phyloP scores from a whole-genome alignment of 2,329 filamentous ascomycete species.

The Aureobasidium sp. region DNA sequence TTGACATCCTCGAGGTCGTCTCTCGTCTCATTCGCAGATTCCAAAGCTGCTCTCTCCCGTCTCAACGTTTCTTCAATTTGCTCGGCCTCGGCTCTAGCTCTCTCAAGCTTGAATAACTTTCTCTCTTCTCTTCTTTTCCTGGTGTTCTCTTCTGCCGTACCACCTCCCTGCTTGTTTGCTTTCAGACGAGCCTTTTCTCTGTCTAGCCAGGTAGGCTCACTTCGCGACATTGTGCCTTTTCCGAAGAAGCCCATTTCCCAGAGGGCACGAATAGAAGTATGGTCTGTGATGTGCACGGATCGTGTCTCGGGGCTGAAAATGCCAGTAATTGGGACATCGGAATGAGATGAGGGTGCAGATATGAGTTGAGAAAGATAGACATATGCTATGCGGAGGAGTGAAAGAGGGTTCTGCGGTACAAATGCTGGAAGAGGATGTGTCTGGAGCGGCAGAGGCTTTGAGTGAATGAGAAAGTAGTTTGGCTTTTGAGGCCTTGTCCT shows the following conservation, averaged over 20 bases:
- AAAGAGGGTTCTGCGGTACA: slow-evolving; percentile 87
- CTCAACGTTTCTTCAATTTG: slow-evolving; percentile 66
- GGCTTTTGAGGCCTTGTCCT: slow-evolving; percentile 31
- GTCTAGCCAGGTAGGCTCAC: slow-evolving; percentile 88
- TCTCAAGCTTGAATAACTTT: slow-evolving; percentile 78
- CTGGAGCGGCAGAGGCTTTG: slow-evolving; percentile 69
- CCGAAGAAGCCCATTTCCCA: slow-evolving; percentile 99
- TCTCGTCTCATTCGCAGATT: background rate
- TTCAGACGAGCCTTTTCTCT: slow-evolving; percentile 67
- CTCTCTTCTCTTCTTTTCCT: slow-evolving; percentile 70
- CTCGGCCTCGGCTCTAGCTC: slow-evolving; percentile 80
- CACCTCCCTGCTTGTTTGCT: slow-evolving; percentile 21
- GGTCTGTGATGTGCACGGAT: slow-evolving; percentile 77
- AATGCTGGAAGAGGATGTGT: slow-evolving; percentile 80
- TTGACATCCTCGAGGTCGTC: background rate
- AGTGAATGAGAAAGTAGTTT: slow-evolving; percentile 71
- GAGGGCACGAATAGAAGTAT: slow-evolving; percentile 65
- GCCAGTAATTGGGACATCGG: slow-evolving; percentile 59
- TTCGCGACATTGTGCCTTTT: slow-evolving; percentile 85
- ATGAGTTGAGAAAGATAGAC: slow-evolving; percentile 45
- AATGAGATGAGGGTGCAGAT: slow-evolving; percentile 56
- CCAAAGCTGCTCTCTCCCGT: slow-evolving; percentile 37
- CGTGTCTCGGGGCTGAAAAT: slow-evolving; percentile 75
- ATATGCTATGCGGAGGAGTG: slow-evolving; percentile 71
- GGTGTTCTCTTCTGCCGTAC: slow-evolving; percentile 76